Base-by-base conservation (phyloP, 495 filamentous ascomycete genomes). In the Neurospora tetrasperma region DNA sequence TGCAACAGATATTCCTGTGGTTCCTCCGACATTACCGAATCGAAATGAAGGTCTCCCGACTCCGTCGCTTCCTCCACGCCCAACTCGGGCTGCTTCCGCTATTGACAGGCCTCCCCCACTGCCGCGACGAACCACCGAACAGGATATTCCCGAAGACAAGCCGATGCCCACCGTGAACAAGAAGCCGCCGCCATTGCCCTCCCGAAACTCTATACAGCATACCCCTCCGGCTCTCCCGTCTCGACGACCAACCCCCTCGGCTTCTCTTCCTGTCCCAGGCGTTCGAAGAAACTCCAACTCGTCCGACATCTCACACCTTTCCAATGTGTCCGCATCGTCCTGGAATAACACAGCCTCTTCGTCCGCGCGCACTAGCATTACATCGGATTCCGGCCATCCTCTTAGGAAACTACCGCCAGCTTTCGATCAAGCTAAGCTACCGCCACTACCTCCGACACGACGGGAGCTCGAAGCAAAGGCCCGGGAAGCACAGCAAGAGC, bases 361-460 rank as follows among this genome's bases (percentile, higher is more conserved):
- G 20, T 74, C 78, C 14, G 54, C 54, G 6, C 54, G 54, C 20
- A 78, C 80, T 6, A 83, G 79, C 44, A 76, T 77, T 10, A 73
- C 73, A 4, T 69, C 73, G 20, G 80, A 85, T 48, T 73, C 74
- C 35, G 54, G 54, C 11, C 81, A 80, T 20, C 66, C 76, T 3
- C 31, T 69, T 42, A 79, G 86, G 72, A 84, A 82, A 23, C 77
- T 88, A 12, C 84, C 87, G 0, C 86, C 87, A 1, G 71, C 85
- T 0, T 75, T 87, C 11, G 85, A 86, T 35, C 79, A 83, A 70
- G 82, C 86, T 8, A 85, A 84, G 41, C 80, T 89, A 0, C 86
- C 87, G 0, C 85, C 83, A 20, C 78, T 89, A 9, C 85, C 83
- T 0, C 84, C 84, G 5, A 83, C 81, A 5, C 77, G 83, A 72